Percentiles rank a stretch among this genome's conserved stretches.
Conservation (phyloP, 257 asterid species). For the Scutellaria galericulata region DNA sequence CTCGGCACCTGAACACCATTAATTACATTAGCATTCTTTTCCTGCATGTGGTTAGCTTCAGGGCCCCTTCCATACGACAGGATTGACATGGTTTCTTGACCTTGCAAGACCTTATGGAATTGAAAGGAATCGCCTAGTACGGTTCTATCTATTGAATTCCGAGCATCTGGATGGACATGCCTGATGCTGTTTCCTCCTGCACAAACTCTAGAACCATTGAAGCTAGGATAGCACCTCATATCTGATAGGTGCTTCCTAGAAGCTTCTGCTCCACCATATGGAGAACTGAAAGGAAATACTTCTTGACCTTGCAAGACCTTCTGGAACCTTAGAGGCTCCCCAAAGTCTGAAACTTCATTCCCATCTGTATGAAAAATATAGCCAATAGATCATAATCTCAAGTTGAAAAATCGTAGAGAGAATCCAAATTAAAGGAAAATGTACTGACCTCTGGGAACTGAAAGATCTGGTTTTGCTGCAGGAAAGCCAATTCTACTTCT, state of each 20-base stretch:
- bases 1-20: slow-evolving; percentile 51
- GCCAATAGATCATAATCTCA: slow-evolving; percentile 4
- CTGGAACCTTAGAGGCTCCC: slow-evolving; percentile 81
- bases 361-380: slow-evolving; percentile 56
- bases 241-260: slow-evolving; percentile 54
- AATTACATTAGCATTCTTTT: slow-evolving; percentile 32
- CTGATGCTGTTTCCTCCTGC: slow-evolving; percentile 41
- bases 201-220: slow-evolving; percentile 41
- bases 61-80: slow-evolving; percentile 53
- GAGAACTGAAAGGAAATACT: slow-evolving; percentile 64
- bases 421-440: background rate
- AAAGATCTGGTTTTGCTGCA: slow-evolving; percentile 55
- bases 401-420: background rate
- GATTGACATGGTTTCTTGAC: slow-evolving; percentile 80
- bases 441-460: slow-evolving; percentile 57
- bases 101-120: slow-evolving; percentile 96
- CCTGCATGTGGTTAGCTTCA: slow-evolving; percentile 40
- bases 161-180: slow-evolving; percentile 47
- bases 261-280: slow-evolving; percentile 49
- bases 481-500: slow-evolving; percentile 74
- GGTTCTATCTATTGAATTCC: slow-evolving; percentile 42
- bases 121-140: slow-evolving; percentile 61
- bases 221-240: slow-evolving; percentile 54
- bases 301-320: slow-evolving; percentile 99
- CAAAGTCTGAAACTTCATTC: slow-evolving; percentile 67